Evolutionary conservation across 2,329 filamentous ascomycete species (phyloP).

Genomic region (Biscogniauxia marginata): DNA sequence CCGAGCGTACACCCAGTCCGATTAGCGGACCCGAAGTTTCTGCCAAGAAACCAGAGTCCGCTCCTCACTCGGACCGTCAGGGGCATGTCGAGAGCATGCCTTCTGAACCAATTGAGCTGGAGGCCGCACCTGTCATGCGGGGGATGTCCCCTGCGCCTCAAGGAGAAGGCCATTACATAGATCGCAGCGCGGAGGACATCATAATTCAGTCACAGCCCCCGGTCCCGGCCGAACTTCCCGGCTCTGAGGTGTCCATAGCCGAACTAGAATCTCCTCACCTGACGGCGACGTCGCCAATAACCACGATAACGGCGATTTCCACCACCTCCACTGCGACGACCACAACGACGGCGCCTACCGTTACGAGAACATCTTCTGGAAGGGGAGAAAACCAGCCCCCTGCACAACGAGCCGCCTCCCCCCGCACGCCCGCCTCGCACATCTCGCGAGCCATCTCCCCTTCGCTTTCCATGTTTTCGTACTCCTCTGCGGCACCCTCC

Average conservation of each 20-base stretch:
- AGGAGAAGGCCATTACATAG: neutral
- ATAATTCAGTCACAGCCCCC: neutral
- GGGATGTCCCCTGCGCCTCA: neutral
- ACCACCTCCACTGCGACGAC: neutral
- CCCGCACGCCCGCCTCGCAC: neutral
- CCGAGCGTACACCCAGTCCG: neutral
- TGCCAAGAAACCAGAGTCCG: neutral
- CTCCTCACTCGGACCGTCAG: neutral
- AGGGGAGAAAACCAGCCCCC: neutral
- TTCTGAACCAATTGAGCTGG: neutral
- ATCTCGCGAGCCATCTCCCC: neutral
- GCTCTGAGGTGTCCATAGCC: neutral
- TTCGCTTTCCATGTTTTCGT: neutral
- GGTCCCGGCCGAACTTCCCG: neutral
- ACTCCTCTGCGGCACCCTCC: neutral
- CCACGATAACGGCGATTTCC: neutral
- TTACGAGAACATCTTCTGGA: neutral
- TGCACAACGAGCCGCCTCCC: neutral
- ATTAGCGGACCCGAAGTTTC: neutral
- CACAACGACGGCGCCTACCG: neutral
- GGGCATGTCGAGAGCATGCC: neutral
- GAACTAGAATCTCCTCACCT: neutral
- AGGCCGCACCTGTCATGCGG: neutral
- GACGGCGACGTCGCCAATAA: neutral
- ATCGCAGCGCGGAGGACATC: neutral